Evolutionary conservation across 495 filamentous ascomycete genomes (phyloP), one percentile per base, ranked within the genome.

Genomic region (Penicillium pulvis): DNA sequence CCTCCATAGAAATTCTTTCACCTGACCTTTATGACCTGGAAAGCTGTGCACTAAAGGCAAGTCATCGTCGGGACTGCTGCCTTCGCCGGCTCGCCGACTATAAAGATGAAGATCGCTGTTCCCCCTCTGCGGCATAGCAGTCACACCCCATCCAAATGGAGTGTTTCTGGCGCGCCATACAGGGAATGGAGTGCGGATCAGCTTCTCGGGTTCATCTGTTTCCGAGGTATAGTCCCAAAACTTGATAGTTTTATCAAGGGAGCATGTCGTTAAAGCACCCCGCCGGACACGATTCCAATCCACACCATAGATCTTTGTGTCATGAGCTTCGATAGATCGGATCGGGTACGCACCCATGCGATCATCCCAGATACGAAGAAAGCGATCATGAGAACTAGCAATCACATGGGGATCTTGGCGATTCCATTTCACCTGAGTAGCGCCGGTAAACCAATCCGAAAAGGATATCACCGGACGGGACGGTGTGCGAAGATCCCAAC

Each of bases 371-470:
- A 98, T 92, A 35, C 89, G 85, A 12, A 97, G 74, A 74, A 85
- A 90, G 19, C 85, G 86, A 69, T 96, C 91, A 70, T 98, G 93
- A 5, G 93, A 91, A 17, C 92, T 96, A 9, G 93, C 93, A 20
- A 98, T 75, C 39, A 97, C 85, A 65, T 94, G 80, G 2, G 87
- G 79, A 66, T 97, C 86, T 71, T 93, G 89, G 50, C 93, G 82
- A 67, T 92, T 97, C 83, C 91, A 97, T 72, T 97, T 98, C 53
- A 97, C 93, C 69, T 98, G 93, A 4, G 93, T 97, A 17, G 92
- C 93, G 9, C 93, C 93, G 26, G 92, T 93, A 68, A 92, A 90
- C 89, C 92, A 98, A 74, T 98, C 91, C 54, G 90, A 93, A 63
- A 96, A 94, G 3, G 88, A 88, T 45, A 92, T 83, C 12, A 81